Conservation (phyloP, 2,329 filamentous ascomycete genomes). For the Tolypocladium sp. region DNA sequence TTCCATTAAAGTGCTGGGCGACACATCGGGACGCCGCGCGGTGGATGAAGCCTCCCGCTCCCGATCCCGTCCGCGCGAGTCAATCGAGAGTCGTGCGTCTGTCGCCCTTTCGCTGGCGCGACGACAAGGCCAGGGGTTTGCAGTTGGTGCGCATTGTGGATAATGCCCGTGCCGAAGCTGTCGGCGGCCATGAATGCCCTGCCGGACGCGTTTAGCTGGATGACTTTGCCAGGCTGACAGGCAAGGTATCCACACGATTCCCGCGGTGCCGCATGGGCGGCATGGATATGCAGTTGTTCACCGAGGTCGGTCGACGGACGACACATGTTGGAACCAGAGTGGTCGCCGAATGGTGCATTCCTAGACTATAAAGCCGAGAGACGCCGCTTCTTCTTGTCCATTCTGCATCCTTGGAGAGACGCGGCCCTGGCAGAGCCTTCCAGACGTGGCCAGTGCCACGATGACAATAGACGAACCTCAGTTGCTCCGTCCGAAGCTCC, state of each 20-base stretch:
- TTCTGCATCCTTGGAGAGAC: background rate
- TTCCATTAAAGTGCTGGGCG: slow-evolving; percentile 2
- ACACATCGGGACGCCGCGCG: background rate
- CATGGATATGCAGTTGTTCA: background rate
- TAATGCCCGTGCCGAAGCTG: background rate
- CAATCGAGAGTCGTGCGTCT: background rate
- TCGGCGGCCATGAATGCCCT: background rate
- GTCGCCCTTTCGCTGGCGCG: background rate
- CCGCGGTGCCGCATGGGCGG: background rate
- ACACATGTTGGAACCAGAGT: background rate
- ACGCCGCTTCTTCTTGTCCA: background rate
- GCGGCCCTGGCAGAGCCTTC: background rate
- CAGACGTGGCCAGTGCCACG: background rate
- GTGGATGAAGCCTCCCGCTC: slow-evolving; percentile 1
- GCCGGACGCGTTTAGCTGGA: background rate
- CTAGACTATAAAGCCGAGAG: background rate
- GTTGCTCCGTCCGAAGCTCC: background rate
- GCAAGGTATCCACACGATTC: background rate
- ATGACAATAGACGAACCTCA: background rate
- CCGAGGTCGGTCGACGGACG: background rate
- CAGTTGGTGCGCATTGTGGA: background rate
- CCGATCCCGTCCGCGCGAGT: background rate
- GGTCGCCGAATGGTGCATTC: background rate
- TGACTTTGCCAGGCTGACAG: background rate
- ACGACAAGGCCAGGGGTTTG: background rate